Evolutionary conservation across 148 eudicot species (phyloP).

Genomic region (Selenicereus undatus): DNA sequence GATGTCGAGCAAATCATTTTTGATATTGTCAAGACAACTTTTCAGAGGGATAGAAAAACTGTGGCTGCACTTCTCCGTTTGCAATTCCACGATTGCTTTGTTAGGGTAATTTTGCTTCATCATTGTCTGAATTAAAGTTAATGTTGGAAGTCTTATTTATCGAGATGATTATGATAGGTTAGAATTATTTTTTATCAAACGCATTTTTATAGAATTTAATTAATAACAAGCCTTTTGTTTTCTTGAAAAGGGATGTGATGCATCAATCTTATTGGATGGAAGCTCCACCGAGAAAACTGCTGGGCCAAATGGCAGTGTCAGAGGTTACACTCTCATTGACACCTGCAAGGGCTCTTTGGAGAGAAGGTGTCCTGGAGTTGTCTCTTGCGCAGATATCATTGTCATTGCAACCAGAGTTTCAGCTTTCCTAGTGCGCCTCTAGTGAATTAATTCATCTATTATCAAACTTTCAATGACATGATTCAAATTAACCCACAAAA

Average conservation of each 20-base stretch:
- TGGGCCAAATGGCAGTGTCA: constrained; percentile 10
- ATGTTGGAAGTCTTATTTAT: too few species aligned
- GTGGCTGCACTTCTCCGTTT: constrained; percentile 21
- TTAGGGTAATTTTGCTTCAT: constrained; percentile 2
- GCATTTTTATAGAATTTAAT: background rate
- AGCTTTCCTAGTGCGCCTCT: constrained; percentile 18
- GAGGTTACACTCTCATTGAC: constrained; percentile 22
- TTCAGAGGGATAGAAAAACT: background rate
- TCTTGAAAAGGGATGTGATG: constrained; percentile 23
- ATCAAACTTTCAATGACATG: too few species aligned
- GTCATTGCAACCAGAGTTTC: constrained; percentile 40
- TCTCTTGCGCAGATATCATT: constrained; percentile 54
- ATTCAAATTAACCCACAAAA: too few species aligned
- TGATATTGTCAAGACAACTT: background rate
- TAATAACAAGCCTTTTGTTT: background rate
- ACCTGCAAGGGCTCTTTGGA: constrained; percentile 36
- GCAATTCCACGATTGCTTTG: constrained; percentile 27
- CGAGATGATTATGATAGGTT: too few species aligned
- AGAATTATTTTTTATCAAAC: background rate
- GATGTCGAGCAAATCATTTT: constrained; percentile 20
- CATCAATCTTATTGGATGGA: constrained; percentile 20
- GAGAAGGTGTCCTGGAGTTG: constrained; percentile 34
- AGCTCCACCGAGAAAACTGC: constrained; percentile 14
- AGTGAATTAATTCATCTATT: too few species aligned
- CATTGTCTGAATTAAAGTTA: background rate